phyloP scores from a whole-genome alignment of 495 filamentous ascomycete species.

The Lophium mytilinum region DNA sequence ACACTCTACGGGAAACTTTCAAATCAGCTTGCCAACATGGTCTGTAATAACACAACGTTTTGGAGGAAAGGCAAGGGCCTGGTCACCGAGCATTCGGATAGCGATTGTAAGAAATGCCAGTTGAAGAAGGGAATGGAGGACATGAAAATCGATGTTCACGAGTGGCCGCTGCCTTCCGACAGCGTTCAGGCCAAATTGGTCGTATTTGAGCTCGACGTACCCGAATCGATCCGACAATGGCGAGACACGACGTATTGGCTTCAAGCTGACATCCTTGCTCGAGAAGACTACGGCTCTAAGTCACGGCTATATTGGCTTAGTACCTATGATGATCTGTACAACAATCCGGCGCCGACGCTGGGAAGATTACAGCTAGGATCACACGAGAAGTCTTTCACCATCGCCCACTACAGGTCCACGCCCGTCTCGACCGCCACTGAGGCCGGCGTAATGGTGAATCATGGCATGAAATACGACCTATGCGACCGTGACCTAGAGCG shows the following conservation, averaged over 20 bases:
- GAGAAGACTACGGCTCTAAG: constrained; percentile 16
- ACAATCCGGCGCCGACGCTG: not conserved
- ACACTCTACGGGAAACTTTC: not conserved
- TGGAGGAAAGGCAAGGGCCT: not conserved
- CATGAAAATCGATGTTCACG: not conserved
- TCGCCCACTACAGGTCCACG: constrained; percentile 7
- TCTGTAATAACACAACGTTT: not conserved
- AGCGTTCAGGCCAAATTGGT: not conserved
- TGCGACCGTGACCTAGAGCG: not conserved
- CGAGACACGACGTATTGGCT: not conserved
- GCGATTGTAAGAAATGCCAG: not conserved
- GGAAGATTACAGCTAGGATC: not conserved
- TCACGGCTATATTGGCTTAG: not conserved
- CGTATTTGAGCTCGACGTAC: constrained; percentile 2
- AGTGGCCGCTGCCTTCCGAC: not conserved
- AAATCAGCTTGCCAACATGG: not conserved
- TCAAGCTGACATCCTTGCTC: not conserved
- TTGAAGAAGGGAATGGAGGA: not conserved
- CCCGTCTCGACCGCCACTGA: constrained; percentile 27
- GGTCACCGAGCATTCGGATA: not conserved
- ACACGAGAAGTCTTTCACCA: not conserved
- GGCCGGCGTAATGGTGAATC: constrained; percentile 1
- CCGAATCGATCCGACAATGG: not conserved
- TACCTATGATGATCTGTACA: not conserved
- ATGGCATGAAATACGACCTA: constrained; percentile 6